Evolutionary conservation across 2,329 filamentous ascomycete species (phyloP).

Genomic region (Leptographium wingfieldii): DNA sequence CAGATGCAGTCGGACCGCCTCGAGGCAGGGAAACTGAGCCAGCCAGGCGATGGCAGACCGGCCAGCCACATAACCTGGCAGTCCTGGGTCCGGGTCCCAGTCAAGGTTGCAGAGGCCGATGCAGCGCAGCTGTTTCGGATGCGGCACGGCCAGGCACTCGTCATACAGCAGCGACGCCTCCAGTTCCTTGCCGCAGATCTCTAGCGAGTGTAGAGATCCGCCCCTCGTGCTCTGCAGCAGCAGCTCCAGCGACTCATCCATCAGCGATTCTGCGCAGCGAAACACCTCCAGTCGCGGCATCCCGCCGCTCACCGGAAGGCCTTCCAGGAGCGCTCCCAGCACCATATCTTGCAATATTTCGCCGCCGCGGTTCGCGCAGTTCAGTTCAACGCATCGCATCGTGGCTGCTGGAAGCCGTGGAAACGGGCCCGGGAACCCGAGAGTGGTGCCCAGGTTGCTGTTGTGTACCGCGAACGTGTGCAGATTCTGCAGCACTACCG

Average conservation of each 20-base stretch:
- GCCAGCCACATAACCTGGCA: slow-evolving; percentile 1
- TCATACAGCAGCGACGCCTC: not conserved
- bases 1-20: not conserved
- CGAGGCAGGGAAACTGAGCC: slow-evolving; percentile 4
- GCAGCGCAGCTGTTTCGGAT: slow-evolving; percentile 5
- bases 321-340: not conserved
- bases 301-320: not conserved
- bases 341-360: not conserved
- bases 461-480: slow-evolving; percentile 2
- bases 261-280: not conserved
- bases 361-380: too few species aligned
- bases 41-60: slow-evolving; percentile 8
- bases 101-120: slow-evolving; percentile 9
- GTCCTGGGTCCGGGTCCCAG: slow-evolving; percentile 1
- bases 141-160: not conserved
- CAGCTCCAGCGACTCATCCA: not conserved
- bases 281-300: not conserved
- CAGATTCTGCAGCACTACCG: not conserved
- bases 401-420: not conserved
- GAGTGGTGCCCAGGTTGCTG: not conserved
- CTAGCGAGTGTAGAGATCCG: slow-evolving; percentile 6
- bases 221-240: not conserved
- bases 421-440: not conserved
- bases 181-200: slow-evolving; percentile 1
- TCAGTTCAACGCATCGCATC: not conserved